phyloP scores from a whole-genome alignment of 495 filamentous ascomycete genomes.

The Xylaria venustula region DNA sequence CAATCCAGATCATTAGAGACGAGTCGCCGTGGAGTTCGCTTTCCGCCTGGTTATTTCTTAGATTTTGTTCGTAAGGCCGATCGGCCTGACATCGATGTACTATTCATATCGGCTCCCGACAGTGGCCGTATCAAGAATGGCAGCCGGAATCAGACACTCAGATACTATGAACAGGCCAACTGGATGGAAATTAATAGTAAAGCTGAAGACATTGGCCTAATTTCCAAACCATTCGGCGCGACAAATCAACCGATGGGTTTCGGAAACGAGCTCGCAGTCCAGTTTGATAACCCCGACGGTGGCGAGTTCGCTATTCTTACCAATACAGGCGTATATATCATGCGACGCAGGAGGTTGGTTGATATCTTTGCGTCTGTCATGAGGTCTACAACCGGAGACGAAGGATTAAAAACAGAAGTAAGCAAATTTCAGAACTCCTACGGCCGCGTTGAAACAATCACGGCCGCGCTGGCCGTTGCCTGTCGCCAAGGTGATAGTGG shows the following conservation, averaged over 20 bases:
- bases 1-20: conserved; percentile 48
- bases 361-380: conserved; percentile 88
- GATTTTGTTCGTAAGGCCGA: conserved; percentile 62
- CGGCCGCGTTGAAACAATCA: conserved; percentile 80
- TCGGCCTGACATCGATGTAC: conserved; percentile 52
- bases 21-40: conserved; percentile 61
- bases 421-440: conserved; percentile 79
- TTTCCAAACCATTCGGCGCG: conserved; percentile 68
- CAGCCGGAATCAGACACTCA: conserved; percentile 47
- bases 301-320: conserved; percentile 89
- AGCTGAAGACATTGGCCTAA: conserved; percentile 73
- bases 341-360: conserved; percentile 79
- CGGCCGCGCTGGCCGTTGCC: conserved; percentile 91
- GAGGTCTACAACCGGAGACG: conserved; percentile 67
- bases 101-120: conserved; percentile 88
- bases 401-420: conserved; percentile 75
- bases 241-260: conserved; percentile 72
- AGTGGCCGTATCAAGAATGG: conserved; percentile 71
- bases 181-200: conserved; percentile 69
- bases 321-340: conserved; percentile 80
- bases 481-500: conserved; percentile 87
- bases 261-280: conserved; percentile 91
- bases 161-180: conserved; percentile 68
- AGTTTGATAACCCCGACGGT: conserved; percentile 75
- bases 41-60: conserved; percentile 87